Evolutionary conservation across 345 rosid species (phyloP), one percentile per base, ranked within the genome.

Genomic region (Citrus trifoliata): DNA sequence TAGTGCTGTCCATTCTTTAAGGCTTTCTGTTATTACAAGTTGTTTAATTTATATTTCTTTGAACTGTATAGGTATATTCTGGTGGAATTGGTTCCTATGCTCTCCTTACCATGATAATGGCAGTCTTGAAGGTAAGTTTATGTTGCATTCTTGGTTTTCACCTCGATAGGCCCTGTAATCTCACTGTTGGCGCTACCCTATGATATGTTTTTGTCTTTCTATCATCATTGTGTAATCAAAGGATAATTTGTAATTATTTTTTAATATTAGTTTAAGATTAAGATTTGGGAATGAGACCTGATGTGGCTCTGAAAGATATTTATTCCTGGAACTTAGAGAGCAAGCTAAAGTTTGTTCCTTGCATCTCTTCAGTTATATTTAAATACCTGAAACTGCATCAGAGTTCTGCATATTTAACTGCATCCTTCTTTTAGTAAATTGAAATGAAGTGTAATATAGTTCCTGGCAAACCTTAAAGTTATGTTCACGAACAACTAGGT

Each of bases 81-180:
- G 99, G 99, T 48, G 99, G 99, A 73, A 82, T 95, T 78, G 90
- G 98, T 76, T 95, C 98, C 71, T 95, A 91, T 87, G 99, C 98
- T 19, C 91, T 95, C 65, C 93, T 95, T 73, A 81, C 91, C 71
- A 95, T 95, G 99, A 88, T 95, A 62, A 90, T 92, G 87, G 91
- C 95, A 24, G 82, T 89, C 89, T 88, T 94, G 82, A 88, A 89
- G 92, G 99, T 88, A 83, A 72, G 71, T 58, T 25, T 56, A n/a
- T 48, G n/a, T 46, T 70, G 70, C 10, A 10, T 28, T 65, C 19
- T 38, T 33, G 42, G 30, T 37, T 59, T 77, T 48, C 69, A 71
- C 19, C n/a, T 27, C 38, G 65, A 25, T 71, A 28, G 59, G 25
- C 77, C 28, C 40, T 60, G 56, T 74, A 61, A 40, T 74, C 68